A percentile compares a stretch with the other conserved stretches of the same genome.
Conservation (phyloP, 2,329 filamentous ascomycete species). For the Trichoderma sp. region DNA sequence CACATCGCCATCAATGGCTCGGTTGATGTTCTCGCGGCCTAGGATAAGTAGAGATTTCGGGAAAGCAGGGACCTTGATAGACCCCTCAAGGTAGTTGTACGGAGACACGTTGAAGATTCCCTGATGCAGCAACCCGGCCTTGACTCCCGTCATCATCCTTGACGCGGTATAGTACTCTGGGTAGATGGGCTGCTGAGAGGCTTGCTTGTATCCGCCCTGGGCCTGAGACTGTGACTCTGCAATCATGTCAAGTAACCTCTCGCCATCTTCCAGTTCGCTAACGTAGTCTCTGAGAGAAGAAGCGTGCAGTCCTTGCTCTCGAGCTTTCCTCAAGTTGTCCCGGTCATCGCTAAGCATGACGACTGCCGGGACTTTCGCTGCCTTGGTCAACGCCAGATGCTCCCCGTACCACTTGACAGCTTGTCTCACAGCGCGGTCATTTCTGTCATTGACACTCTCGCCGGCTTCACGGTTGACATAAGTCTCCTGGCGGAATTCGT, state of each 20-base stretch:
- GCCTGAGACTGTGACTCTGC: constrained; percentile 74
- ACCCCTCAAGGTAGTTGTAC: constrained; percentile 96
- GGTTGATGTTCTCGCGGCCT: constrained; percentile 93
- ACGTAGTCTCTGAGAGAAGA: constrained; percentile 76
- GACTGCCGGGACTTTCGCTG: constrained; percentile 67
- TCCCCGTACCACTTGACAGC: constrained; percentile 89
- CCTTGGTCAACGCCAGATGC: constrained; percentile 70
- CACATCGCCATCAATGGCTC: constrained; percentile 86
- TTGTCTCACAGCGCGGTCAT: constrained; percentile 85
- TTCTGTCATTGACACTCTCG: constrained; percentile 94
- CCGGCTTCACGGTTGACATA: constrained; percentile 73
- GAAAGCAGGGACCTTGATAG: constrained; percentile 86
- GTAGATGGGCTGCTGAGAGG: constrained; percentile 73
- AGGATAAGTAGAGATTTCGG: constrained; percentile 85
- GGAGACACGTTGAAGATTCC: constrained; percentile 94
- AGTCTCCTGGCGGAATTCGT: constrained; percentile 93
- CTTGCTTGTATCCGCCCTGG: constrained; percentile 63
- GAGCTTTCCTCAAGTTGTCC: constrained; percentile 82
- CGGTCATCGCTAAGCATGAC: constrained; percentile 95
- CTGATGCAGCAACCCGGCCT: constrained; percentile 86
- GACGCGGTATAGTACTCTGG: constrained; percentile 87
- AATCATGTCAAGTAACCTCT: constrained; percentile 90
- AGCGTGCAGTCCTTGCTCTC: constrained; percentile 70
- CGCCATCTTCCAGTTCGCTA: constrained; percentile 77
- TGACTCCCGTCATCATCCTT: constrained; percentile 91